Base-by-base conservation (phyloP, 768 basidiomycete species). In the Rhodocollybia butyracea region DNA sequence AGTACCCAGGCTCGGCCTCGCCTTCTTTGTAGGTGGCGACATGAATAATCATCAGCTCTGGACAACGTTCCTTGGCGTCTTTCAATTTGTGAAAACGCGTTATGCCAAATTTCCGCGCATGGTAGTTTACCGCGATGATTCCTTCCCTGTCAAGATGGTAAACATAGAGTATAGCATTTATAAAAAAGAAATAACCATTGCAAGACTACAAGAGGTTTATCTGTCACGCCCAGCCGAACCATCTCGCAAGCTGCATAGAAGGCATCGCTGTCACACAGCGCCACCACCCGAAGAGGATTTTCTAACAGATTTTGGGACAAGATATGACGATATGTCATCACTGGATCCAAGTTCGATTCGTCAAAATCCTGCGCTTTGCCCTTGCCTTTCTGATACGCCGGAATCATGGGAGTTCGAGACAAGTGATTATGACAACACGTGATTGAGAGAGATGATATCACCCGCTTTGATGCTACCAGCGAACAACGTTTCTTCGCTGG, bases 91-190 rank as follows among this genome's bases (percentile, higher is more conserved):
- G 88, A 84, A 93, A 91, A 43, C 96, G 76, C n/a, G 92, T 91
- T 62, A 99, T 95, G 4, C 95, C 96, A 66, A 81, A 98, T 64
- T 84, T 85, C 59, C 97, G 82, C 0, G 97, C 96, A 4, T 94
- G 87, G 66, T 99, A 98, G 70, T 95, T 98, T 59, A 98, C 89
- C 0, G 97, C 97, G 56, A 99, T 98, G 51, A 95, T 89, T 83
- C 94, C 94, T 47, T 30, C 46, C 95, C 60, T 96, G 94, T 78
- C 5, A 94, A 92, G 5, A 52, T 19, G 26, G 19, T 8, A 7
- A 45, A 26, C 19, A 19, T 26, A 46, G 43, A 46, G 43, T 13
- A 3, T 46, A 13, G 17, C 7, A 36, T 7, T 36, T 17, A 17
- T 8, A 17, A 36, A 17, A 36, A 36, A 8, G 34, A 36, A 7